Conservation (phyloP, 2,329 filamentous ascomycete species). For the Ophiocordyceps camponoti-rufipedis region DNA sequence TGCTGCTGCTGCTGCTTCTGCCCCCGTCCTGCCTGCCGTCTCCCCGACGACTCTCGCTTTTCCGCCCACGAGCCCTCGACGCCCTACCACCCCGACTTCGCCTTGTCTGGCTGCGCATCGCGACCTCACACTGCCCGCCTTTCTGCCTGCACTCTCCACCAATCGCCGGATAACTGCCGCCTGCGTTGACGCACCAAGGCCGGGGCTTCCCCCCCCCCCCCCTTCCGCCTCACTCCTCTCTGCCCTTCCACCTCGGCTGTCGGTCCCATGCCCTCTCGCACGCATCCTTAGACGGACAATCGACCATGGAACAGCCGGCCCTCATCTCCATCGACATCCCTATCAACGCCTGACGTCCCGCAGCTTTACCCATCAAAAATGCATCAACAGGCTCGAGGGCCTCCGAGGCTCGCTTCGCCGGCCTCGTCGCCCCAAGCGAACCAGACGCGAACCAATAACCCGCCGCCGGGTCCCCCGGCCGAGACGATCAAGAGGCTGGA, state of each 20-base stretch:
- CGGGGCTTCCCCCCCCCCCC: not conserved
- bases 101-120: too few relatives aligned
- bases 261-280: not conserved
- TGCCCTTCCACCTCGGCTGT: not conserved
- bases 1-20: too few relatives aligned
- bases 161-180: not conserved
- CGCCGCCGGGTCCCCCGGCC: slow-evolving; percentile 33
- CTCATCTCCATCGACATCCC: slow-evolving; percentile 1
- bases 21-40: too few relatives aligned
- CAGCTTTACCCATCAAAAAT: slow-evolving; percentile 25
- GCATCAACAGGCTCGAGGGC: slow-evolving; percentile 77
- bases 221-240: not conserved
- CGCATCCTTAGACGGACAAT: not conserved
- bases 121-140: not conserved
- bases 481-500: slow-evolving; percentile 68
- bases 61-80: too few relatives aligned
- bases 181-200: not conserved
- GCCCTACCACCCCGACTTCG: too few relatives aligned
- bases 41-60: too few relatives aligned
- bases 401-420: slow-evolving; percentile 55
- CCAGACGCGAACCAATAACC: slow-evolving; percentile 53
- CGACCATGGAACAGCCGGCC: slow-evolving; percentile 2
- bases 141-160: not conserved
- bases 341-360: slow-evolving; percentile 1
- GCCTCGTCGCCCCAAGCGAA: slow-evolving; percentile 56